phyloP scores from a whole-genome alignment of 2,329 filamentous ascomycete species.

The Cladophialophora exuberans region DNA sequence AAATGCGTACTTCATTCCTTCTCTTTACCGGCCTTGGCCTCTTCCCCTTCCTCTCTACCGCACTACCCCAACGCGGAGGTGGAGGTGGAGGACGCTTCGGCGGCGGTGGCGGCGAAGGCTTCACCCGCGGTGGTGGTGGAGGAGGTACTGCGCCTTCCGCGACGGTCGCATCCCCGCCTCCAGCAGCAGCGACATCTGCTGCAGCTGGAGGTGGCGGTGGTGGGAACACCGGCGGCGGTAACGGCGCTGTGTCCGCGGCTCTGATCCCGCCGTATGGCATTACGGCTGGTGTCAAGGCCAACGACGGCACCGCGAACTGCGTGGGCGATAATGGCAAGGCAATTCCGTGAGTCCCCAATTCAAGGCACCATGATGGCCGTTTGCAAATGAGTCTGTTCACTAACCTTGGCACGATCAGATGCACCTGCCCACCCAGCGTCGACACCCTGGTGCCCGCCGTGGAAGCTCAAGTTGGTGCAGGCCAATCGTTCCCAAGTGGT shows the following conservation, averaged over 20 bases:
- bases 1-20: slow-evolving; percentile 12
- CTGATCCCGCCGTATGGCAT: slow-evolving; percentile 29
- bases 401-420: slow-evolving; percentile 24
- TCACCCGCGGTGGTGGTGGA: slow-evolving; percentile 14
- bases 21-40: slow-evolving; percentile 10
- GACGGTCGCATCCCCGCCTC: slow-evolving; percentile 16
- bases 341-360: slow-evolving; percentile 23
- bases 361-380: too few species aligned
- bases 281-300: slow-evolving; percentile 23
- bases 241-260: slow-evolving; percentile 15
- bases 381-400: background rate
- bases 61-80: slow-evolving; percentile 14
- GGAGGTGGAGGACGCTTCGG: slow-evolving; percentile 2
- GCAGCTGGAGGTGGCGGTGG: background rate
- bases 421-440: slow-evolving; percentile 27
- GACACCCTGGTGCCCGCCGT: slow-evolving; percentile 22
- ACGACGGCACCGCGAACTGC: slow-evolving; percentile 29
- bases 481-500: slow-evolving; percentile 23
- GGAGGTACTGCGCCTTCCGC: slow-evolving; percentile 22
- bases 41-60: slow-evolving; percentile 13
- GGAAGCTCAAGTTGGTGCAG: slow-evolving; percentile 12
- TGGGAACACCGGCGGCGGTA: slow-evolving; percentile 1
- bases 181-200: slow-evolving; percentile 4
- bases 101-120: slow-evolving; percentile 2
- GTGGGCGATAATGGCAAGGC: slow-evolving; percentile 19